These are phyloP conservation scores for Phytophthora hibernalis DNA, from an alignment of 352 stramenopile genomes.

Conservation along the genomic window DNA sequence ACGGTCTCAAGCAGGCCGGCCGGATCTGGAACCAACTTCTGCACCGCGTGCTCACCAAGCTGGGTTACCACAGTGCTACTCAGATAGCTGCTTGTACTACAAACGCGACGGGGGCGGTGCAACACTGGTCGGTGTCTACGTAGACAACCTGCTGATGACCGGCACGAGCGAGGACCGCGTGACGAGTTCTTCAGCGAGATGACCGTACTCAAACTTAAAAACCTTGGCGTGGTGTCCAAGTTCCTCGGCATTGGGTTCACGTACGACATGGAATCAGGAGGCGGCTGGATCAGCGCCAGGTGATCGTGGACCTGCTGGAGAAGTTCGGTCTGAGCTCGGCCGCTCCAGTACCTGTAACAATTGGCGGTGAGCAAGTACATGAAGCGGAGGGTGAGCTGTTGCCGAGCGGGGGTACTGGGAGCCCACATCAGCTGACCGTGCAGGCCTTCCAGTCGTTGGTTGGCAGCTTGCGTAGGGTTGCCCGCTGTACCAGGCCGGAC, in stretches of 20 bases:
- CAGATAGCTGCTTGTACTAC: slow-evolving; percentile 40
- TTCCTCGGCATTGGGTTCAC: slow-evolving; percentile 40
- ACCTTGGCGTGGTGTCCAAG: slow-evolving; percentile 27
- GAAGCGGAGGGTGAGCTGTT: too few species aligned
- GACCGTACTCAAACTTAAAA: slow-evolving; percentile 29
- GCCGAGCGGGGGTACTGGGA: too few species aligned
- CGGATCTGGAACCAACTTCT: slow-evolving; percentile 37
- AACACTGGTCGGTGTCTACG: slow-evolving; percentile 28
- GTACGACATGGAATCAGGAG: slow-evolving; percentile 9
- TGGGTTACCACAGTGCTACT: slow-evolving; percentile 25
- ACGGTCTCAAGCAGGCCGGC: slow-evolving; percentile 41
- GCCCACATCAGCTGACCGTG: too few species aligned
- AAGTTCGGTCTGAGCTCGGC: slow-evolving; percentile 22
- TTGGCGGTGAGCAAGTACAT: too few species aligned
- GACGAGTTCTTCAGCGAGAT: slow-evolving; percentile 26
- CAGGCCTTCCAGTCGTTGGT: too few species aligned
- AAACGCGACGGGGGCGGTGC: not conserved
- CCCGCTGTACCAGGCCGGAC: slow-evolving; percentile 37
- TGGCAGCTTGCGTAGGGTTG: slow-evolving; percentile 42
- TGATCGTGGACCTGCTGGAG: slow-evolving; percentile 27
- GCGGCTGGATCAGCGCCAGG: slow-evolving; percentile 27
- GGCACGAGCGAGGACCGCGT: slow-evolving; percentile 1
- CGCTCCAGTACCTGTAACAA: too few species aligned
- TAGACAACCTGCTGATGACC: slow-evolving; percentile 40
- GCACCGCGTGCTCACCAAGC: slow-evolving; percentile 15